Conservation (phyloP, 192 early-diverging fungal genomes). For the Coemansia sp. region DNA sequence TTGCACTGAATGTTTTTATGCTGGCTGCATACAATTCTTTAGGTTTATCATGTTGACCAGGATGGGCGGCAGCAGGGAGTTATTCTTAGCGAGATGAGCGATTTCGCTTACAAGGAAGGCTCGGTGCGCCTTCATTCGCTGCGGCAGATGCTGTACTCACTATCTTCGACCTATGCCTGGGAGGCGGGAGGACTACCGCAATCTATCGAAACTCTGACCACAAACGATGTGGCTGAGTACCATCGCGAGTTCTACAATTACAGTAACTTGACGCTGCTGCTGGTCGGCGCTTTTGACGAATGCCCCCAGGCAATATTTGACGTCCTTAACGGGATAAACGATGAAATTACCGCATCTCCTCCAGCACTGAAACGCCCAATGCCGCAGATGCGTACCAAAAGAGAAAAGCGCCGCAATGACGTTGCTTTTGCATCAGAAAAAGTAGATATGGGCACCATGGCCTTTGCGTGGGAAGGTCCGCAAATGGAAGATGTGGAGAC, state of each 20-base stretch:
- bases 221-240: slow-evolving; percentile 69
- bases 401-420: slow-evolving; percentile 50
- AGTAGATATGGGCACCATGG: slow-evolving; percentile 66
- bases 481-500: slow-evolving; percentile 61
- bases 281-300: slow-evolving; percentile 57
- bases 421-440: slow-evolving; percentile 65
- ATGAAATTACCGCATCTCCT: slow-evolving; percentile 31
- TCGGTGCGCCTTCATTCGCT: slow-evolving; percentile 55
- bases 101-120: slow-evolving; percentile 70
- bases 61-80: slow-evolving; percentile 75
- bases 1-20: no score
- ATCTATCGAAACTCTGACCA: slow-evolving; percentile 68
- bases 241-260: slow-evolving; percentile 71
- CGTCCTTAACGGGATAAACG: slow-evolving; percentile 22
- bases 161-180: slow-evolving; percentile 65
- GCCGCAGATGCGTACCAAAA: slow-evolving; percentile 49
- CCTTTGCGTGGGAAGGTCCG: slow-evolving; percentile 80
- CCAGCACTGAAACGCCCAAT: slow-evolving; percentile 32
- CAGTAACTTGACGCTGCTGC: slow-evolving; percentile 66
- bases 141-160: slow-evolving; percentile 51
- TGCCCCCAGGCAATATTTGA: slow-evolving; percentile 55
- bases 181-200: slow-evolving; percentile 78
- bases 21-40: neutral
- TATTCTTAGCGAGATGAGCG: slow-evolving; percentile 77
- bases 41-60: slow-evolving; percentile 72